Evolutionary conservation across 345 rosid genomes (phyloP).

Genomic region (Crucihimalaya himalaica): DNA sequence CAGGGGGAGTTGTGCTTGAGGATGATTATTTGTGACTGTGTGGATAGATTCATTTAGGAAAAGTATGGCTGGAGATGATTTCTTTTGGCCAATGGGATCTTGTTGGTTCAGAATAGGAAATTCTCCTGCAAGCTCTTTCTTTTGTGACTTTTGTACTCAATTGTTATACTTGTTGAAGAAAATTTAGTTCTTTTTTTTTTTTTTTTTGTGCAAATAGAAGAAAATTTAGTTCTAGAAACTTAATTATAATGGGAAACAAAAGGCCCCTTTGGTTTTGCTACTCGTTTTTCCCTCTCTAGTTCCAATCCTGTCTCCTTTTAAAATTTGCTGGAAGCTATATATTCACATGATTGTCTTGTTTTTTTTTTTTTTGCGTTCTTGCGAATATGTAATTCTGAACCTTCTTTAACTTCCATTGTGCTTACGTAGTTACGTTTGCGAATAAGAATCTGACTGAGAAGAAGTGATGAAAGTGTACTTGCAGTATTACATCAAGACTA

Average conservation of each 20-base stretch:
- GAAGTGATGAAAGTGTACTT: neutral
- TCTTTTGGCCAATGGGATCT: constrained; percentile 4
- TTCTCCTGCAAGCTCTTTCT: constrained; percentile 13
- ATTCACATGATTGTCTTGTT: neutral
- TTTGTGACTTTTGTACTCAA: constrained; percentile 12
- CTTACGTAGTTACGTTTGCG: neutral
- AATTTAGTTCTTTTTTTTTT: neutral
- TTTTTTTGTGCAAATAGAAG: too few species aligned
- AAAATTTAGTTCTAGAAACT: neutral
- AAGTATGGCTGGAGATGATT: neutral
- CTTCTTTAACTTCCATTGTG: constrained; percentile 3
- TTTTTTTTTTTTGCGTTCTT: neutral
- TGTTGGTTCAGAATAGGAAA: constrained; percentile 15
- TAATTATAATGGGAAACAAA: constrained; percentile 7
- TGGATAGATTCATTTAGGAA: constrained; percentile 18
- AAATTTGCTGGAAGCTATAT: constrained; percentile 4
- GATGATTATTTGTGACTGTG: constrained; percentile 9
- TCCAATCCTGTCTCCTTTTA: neutral
- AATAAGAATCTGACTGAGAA: neutral
- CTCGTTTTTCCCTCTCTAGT: neutral
- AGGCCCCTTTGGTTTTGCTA: neutral
- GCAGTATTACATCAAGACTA: constrained; percentile 3
- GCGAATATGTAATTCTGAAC: neutral
- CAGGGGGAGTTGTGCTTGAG: neutral
- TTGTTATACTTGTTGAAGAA: constrained; percentile 6